Evolutionary conservation across 1,284 basidiomycete genomes (phyloP).

Genomic region (Pulveroboletus ridleyi): DNA sequence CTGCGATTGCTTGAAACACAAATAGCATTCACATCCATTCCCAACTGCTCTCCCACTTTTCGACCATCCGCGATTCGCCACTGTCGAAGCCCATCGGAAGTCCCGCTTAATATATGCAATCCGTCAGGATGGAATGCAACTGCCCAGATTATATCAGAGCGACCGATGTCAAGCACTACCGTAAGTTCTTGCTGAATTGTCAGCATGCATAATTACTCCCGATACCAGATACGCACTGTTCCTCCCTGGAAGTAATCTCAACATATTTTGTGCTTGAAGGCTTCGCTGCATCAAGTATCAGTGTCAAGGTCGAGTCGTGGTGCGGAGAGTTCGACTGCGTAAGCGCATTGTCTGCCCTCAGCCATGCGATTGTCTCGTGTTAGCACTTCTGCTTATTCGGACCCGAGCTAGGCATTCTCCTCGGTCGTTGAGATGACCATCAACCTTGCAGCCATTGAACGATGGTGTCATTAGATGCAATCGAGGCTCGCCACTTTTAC

Average conservation of each 20-base stretch:
- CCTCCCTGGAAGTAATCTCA: not conserved
- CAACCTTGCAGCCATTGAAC: too few species aligned
- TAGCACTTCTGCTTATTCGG: conserved; percentile 16
- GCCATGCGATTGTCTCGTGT: not conserved
- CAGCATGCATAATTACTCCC: not conserved
- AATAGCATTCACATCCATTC: not conserved
- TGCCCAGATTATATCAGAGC: too few species aligned
- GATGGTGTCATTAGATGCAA: too few species aligned
- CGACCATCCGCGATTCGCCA: not conserved
- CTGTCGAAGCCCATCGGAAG: too few species aligned
- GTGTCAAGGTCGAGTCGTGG: not conserved
- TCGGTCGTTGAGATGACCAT: conserved; percentile 41
- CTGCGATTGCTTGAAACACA: not conserved
- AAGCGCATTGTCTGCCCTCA: not conserved
- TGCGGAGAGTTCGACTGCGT: too few species aligned
- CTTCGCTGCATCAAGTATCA: not conserved
- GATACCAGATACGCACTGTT: not conserved
- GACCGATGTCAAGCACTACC: not conserved
- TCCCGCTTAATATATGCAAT: too few species aligned
- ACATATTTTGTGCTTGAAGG: too few species aligned
- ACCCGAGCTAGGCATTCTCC: conserved; percentile 52
- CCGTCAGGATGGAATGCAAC: too few species aligned
- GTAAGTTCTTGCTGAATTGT: not conserved
- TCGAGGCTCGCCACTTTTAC: too few species aligned
- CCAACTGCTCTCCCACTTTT: not conserved